Percentiles rank a stretch among this genome's conserved stretches.
Evolutionary conservation across 2,329 filamentous ascomycete genomes (phyloP).

Genomic region (Botrytis byssoidea): DNA sequence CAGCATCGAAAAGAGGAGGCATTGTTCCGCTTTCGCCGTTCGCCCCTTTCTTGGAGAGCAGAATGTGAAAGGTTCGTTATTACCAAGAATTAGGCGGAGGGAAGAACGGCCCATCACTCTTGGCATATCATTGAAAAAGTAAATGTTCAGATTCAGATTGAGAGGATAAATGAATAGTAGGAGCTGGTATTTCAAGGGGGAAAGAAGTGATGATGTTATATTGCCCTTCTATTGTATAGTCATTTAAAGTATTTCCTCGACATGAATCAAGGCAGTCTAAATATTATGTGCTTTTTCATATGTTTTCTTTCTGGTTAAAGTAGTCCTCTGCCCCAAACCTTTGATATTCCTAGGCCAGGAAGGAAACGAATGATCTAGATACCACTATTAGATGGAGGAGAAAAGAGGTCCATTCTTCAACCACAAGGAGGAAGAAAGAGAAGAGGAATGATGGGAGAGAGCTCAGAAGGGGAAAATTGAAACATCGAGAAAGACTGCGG

Average conservation of each 20-base stretch:
- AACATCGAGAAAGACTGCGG: not conserved
- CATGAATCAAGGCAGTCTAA: not conserved
- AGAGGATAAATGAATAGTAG: not conserved
- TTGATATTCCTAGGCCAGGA: not conserved
- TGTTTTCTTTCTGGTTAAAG: not conserved
- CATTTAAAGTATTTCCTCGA: not conserved
- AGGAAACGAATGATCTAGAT: not conserved
- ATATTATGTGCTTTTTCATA: not conserved
- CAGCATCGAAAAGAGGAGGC: not conserved
- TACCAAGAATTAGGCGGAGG: not conserved
- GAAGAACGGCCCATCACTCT: not conserved
- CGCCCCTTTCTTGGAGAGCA: not conserved
- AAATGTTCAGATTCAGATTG: not conserved
- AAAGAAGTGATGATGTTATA: not conserved
- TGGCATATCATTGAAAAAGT: not conserved
- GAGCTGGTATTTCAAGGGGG: not conserved
- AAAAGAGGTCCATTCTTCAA: not conserved
- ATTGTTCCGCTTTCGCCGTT: not conserved
- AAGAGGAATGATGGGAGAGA: too few species aligned
- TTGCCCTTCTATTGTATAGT: not conserved
- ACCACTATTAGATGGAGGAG: not conserved
- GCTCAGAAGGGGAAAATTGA: not conserved
- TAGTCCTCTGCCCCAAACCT: not conserved
- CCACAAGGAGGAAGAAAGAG: not conserved
- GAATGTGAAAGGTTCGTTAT: not conserved